phyloP scores from a whole-genome alignment of 2,329 filamentous ascomycete genomes.

The Fusarium subtropicale region DNA sequence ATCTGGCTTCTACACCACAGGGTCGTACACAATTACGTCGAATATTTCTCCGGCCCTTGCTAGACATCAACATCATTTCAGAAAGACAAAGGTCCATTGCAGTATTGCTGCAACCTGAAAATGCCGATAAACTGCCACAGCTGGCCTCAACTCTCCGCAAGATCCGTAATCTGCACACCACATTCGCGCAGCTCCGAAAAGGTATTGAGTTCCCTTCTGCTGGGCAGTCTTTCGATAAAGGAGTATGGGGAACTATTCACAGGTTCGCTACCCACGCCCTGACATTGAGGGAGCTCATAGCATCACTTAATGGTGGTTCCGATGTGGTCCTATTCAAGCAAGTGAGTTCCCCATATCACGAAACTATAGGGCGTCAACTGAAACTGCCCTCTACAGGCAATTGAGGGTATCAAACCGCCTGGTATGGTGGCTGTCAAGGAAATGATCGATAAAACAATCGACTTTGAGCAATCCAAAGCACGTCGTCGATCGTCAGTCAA shows the following conservation, averaged over 20 bases:
- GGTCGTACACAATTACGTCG: constrained; percentile 80
- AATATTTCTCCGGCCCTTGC: constrained; percentile 82
- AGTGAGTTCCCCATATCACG: constrained; percentile 56
- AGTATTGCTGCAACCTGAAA: constrained; percentile 75
- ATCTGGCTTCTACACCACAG: constrained; percentile 80
- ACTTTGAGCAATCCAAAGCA: constrained; percentile 81
- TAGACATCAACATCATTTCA: constrained; percentile 74
- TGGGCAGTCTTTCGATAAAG: constrained; percentile 67
- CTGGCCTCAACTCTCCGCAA: constrained; percentile 73
- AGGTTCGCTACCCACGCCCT: constrained; percentile 78
- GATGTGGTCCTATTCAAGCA: constrained; percentile 38
- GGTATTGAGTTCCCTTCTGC: constrained; percentile 71
- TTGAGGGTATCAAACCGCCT: constrained; percentile 67
- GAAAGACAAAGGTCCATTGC: constrained; percentile 78
- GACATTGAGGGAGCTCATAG: constrained; percentile 73
- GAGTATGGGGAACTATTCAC: constrained; percentile 78
- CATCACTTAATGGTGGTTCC: constrained; percentile 35
- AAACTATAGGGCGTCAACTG: constrained; percentile 10
- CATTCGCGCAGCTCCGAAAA: constrained; percentile 78
- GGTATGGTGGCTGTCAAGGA: constrained; percentile 75
- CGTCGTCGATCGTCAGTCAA: constrained; percentile 79
- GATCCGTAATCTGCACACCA: constrained; percentile 79
- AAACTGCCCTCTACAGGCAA: constrained; percentile 57
- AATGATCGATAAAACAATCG: constrained; percentile 78
- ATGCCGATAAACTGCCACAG: constrained; percentile 65